A percentile compares a stretch with the other conserved stretches of the same genome.
Evolutionary conservation across 2,329 filamentous ascomycete genomes (phyloP).

Genomic region (Nannizzia gypsea): DNA sequence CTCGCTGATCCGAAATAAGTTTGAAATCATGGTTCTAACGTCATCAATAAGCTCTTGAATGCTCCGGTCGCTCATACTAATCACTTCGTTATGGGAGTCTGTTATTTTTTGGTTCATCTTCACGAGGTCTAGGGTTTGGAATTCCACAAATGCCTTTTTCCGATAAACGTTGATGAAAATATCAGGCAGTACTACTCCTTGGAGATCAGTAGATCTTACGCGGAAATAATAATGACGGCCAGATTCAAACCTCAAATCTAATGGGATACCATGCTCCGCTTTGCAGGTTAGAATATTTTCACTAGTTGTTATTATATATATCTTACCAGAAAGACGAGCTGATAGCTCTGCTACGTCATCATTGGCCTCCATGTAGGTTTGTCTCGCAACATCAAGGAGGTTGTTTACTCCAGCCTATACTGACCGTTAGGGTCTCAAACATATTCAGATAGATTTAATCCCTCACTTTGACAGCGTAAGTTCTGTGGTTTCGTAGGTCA

Average conservation of each 20-base stretch:
- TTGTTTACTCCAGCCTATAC: conserved; percentile 63
- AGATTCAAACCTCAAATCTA: conserved; percentile 64
- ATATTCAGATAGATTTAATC: neutral
- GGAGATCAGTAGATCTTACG: conserved; percentile 51
- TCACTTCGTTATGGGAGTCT: conserved; percentile 71
- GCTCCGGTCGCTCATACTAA: conserved; percentile 67
- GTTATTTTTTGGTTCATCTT: conserved; percentile 68
- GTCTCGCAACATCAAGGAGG: conserved; percentile 74
- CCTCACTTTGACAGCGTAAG: conserved; percentile 68
- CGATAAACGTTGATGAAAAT: conserved; percentile 65
- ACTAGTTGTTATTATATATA: no score
- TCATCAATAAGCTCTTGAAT: conserved; percentile 59
- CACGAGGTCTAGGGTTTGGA: conserved; percentile 71
- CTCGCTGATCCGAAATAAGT: conserved; percentile 74
- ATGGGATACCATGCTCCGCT: conserved; percentile 47
- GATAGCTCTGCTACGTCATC: conserved; percentile 64
- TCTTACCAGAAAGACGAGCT: conserved; percentile 51
- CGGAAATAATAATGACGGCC: conserved; percentile 69
- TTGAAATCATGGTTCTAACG: conserved; percentile 59
- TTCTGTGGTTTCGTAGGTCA: conserved; percentile 78
- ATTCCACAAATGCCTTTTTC: conserved; percentile 68
- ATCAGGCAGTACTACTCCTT: conserved; percentile 48
- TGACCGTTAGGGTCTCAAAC: conserved; percentile 13
- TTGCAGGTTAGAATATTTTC: conserved; percentile 21
- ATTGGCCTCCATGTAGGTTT: conserved; percentile 80